Base-by-base conservation (phyloP, 331 rosid species). In the Ulmus americana region DNA sequence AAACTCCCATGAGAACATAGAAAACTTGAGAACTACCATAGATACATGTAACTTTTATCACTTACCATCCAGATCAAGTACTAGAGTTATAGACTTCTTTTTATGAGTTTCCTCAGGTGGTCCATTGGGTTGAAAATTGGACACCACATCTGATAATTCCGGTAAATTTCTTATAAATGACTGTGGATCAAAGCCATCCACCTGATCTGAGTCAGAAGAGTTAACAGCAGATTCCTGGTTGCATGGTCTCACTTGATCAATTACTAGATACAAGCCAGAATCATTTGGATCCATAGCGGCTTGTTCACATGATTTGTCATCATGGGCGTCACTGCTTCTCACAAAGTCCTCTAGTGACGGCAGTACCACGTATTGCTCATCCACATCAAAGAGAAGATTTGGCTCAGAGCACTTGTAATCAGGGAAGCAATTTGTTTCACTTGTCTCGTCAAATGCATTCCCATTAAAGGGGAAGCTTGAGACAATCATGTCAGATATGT, bases 11-110 rank as follows among this genome's bases (percentile, higher is more conserved):
- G 35, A 3, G 35, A 28, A 28, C 2, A 28, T 28, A 28, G 35
- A 28, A 28, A 28, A 28, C 35, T 28, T 28, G 35, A 28, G 35
- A 28, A 28, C 35, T 28, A 28, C 35, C 35, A 28, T 28, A 28
- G 35, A 28, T 28, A 39, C 12, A 18, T 12, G 38, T 7, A 55
- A 59, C 49, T 45, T 41, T 45, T 63, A 65, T 59, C 65, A 39
- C 95, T 80, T 87, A 94, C 99, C 99, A 79, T 94, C 99, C 85
- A 94, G 83, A 84, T 94, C 99, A 74, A 94, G 99, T 46, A 84
- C 97, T 55, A 94, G 81, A 49, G 97, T 94, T 45, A 85, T 82
- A 50, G 80, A 67, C 74, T 87, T 94, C 75, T 77, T 75, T 73
- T 80, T 84, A 47, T 73, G 71, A 83, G 79, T 62, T 66, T 82